A percentile compares a stretch with the other conserved stretches of the same genome.
phyloP scores from a whole-genome alignment of 768 basidiomycete genomes.

The Mycena polygramma region DNA sequence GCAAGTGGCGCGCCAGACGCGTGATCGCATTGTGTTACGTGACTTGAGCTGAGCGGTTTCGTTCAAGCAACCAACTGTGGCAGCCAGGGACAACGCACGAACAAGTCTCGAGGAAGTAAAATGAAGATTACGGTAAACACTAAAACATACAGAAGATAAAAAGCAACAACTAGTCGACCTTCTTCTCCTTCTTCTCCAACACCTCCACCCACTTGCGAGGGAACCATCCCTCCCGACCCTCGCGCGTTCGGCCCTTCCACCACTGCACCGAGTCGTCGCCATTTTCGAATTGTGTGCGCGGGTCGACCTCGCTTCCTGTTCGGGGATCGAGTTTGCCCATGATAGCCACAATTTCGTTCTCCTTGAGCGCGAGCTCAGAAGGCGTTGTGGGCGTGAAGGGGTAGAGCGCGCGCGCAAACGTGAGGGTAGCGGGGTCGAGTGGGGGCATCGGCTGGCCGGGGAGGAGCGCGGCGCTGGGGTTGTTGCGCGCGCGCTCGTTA shows the following conservation, averaged over 20 bases:
- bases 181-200: slow-evolving; percentile 61
- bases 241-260: slow-evolving; percentile 95
- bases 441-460: slow-evolving; percentile 63
- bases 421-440: slow-evolving; percentile 82
- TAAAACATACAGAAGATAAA: too few relatives aligned
- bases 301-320: slow-evolving; percentile 77
- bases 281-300: slow-evolving; percentile 68
- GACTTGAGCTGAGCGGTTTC: too few relatives aligned
- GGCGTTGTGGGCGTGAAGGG: slow-evolving; percentile 81
- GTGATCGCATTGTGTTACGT: too few relatives aligned
- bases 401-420: slow-evolving; percentile 88
- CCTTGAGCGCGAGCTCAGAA: slow-evolving; percentile 83
- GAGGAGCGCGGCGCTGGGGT: slow-evolving; percentile 51
- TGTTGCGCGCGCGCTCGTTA: slow-evolving; percentile 70
- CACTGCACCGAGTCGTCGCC: slow-evolving; percentile 64
- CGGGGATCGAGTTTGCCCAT: slow-evolving; percentile 82
- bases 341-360: slow-evolving; percentile 95
- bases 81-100: too few relatives aligned
- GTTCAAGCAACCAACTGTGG: too few relatives aligned
- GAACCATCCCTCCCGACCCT: slow-evolving; percentile 96
- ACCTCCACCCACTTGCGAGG: slow-evolving; percentile 90
- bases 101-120: too few relatives aligned
- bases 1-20: too few relatives aligned
- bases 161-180: slow-evolving; percentile 31
- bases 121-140: too few relatives aligned